Base-by-base conservation (phyloP, 345 rosid genomes). In the Citrus mangshanensis region DNA sequence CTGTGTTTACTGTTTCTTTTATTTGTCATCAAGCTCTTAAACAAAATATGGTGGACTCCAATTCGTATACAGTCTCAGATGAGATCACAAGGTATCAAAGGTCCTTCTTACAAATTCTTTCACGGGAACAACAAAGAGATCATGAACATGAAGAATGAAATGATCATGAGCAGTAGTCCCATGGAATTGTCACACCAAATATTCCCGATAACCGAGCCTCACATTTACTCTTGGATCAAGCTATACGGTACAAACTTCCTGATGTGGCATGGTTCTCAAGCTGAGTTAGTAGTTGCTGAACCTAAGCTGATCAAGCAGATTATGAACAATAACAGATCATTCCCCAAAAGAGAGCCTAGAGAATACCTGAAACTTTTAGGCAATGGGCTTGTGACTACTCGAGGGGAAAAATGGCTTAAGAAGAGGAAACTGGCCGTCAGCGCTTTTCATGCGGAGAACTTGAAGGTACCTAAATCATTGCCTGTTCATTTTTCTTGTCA, bases 401-500 rank as follows among this genome's bases (percentile, higher is more conserved):
- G 34, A 62, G 87, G 89, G 16, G 75, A 78, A n/a, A 88, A 87
- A 83, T 90, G 93, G 89, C 54, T 9, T 1, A 88, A 68, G 77
- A 75, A 73, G 27, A 87, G 88, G 34, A 88, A 85, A 79, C 74
- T 88, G 34, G 88, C 91, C 35, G 86, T 82, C 69, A 81, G 81
- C 28, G 88, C 87, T 56, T 90, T 90, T 75, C 88, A 85, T 80
- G 82, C 84, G 5, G 86, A 90, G 35, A 64, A 80, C 82, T 80
- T 90, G 74, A 87, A 78, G 69, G 89, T 85, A 81, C 13, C 4
- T 42, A 42, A 13, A 75, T 54, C 19, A 2, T 42, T 42, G 14
- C 49, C 13, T 10, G 14, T 42, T 9, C 4, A 40, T 40, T 40
- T 40, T 9, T 40, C 12, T 40, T 3, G 12, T 9, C 9, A 40